Conservation (phyloP, 306 rosid species). For the barrel medic (Medicago truncatula) region MtrunA17r5.0-ANR NC_053046.1:10979501-10980000, state of each 20-base stretch:
- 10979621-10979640: not conserved
- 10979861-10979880: slow-evolving; percentile 36
- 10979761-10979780: not conserved
- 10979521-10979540: not conserved
- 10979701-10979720: not conserved
- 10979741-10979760: not conserved
- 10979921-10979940: slow-evolving; percentile 1
- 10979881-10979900: not conserved
- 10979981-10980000: slow-evolving; percentile 9
- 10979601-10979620: not conserved
- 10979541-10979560: not conserved
- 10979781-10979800: slow-evolving; percentile 20
- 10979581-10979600: not conserved
- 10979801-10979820: slow-evolving; percentile 1
- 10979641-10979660: not conserved
- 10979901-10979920: slow-evolving; percentile 15
- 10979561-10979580: not conserved
- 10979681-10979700: not conserved
- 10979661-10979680: not conserved
- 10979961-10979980: slow-evolving; percentile 26
- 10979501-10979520: not conserved
- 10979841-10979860: slow-evolving; percentile 13
- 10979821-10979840: slow-evolving; percentile 19
- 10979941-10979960: slow-evolving; percentile 24
- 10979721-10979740: not conserved